Evolutionary conservation across 352 stramenopile species (phyloP).

Genomic region (Hyaloperonospora brassicae): DNA sequence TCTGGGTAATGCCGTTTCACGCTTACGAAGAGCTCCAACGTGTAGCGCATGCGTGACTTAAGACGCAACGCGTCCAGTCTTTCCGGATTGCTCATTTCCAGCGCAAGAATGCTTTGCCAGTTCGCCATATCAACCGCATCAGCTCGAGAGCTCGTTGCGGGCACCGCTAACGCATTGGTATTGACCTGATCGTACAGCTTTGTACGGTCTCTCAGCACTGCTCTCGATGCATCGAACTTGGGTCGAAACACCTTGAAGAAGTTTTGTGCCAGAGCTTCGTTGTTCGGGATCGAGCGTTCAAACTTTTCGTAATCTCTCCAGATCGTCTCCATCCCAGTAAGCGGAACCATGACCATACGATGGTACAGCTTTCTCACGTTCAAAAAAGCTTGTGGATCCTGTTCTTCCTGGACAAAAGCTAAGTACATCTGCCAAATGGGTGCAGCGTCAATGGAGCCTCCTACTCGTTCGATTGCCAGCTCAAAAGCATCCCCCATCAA

Average conservation of each 20-base stretch:
- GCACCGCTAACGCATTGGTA: slow-evolving; percentile 57
- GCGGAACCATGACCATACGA: slow-evolving; percentile 64
- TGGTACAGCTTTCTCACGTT: slow-evolving; percentile 80
- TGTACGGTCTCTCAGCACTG: slow-evolving; percentile 77
- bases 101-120: slow-evolving; percentile 75
- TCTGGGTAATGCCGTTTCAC: slow-evolving; percentile 72
- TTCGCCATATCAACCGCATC: slow-evolving; percentile 51
- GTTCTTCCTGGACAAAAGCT: slow-evolving; percentile 68
- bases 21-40: slow-evolving; percentile 75
- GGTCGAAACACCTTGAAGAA: slow-evolving; percentile 85
- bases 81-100: slow-evolving; percentile 75
- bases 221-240: slow-evolving; percentile 74
- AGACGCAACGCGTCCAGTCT: slow-evolving; percentile 67
- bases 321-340: slow-evolving; percentile 72
- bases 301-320: slow-evolving; percentile 88
- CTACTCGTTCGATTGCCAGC: slow-evolving; percentile 73
- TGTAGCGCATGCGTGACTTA: slow-evolving; percentile 77
- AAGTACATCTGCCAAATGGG: slow-evolving; percentile 83
- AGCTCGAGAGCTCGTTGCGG: slow-evolving; percentile 23
- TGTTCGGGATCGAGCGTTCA: slow-evolving; percentile 81
- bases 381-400: slow-evolving; percentile 65
- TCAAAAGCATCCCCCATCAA: slow-evolving; percentile 84
- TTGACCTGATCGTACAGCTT: slow-evolving; percentile 76
- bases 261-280: slow-evolving; percentile 77
- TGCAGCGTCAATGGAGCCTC: slow-evolving; percentile 63